Evolutionary conservation across 2,329 filamentous ascomycete genomes (phyloP), one percentile per base, ranked within the genome.

Genomic region (Fusarium robinianum): DNA sequence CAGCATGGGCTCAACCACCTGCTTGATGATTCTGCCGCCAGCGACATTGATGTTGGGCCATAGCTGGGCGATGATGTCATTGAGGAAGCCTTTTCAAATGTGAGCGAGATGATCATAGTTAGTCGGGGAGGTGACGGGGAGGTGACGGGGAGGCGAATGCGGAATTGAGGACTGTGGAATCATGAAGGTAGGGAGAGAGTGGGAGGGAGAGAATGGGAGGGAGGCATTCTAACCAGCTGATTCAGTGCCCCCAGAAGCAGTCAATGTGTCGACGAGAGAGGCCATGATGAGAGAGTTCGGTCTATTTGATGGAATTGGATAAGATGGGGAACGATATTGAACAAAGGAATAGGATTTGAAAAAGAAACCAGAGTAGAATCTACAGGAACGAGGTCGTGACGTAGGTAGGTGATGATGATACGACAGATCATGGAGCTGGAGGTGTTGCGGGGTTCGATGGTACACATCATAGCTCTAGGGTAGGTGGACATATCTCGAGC

Each of bases 41-140:
- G 58, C 58, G 14, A 61, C 46, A n/a, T 53, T 61, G 48, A 61
- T 61, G 31, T 61, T 61, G 21, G 58, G 55, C 58, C 58, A 61
- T 23, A 61, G 40, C 19, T 61, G 58, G 5, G 58, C 57, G 27
- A 61, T 21, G 18, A 61, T 61, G 37, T 59, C 55, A 42, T 59
- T 61, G 25, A 61, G 42, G 44, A 61, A 61, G 33, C 57, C 57
- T 60, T 21, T 0, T 6, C 1, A 18, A 30, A n/a, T 42, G 50
- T 58, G 8, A 61, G 52, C 24, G 8, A 33, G 21, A 45, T 34
- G 8, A 32, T 32, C 8, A 1, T 11, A 23, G 3, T 3, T 25
- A 31, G 12, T 16, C 19, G 17, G 29, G n/a, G 6, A n/a, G 10
- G 37, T 24, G 18, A 12, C 10, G 5, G 21, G n/a, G n/a, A 3